phyloP scores from a whole-genome alignment of 805 yeast species.

The Saccharomycopsis sp. region DNA sequence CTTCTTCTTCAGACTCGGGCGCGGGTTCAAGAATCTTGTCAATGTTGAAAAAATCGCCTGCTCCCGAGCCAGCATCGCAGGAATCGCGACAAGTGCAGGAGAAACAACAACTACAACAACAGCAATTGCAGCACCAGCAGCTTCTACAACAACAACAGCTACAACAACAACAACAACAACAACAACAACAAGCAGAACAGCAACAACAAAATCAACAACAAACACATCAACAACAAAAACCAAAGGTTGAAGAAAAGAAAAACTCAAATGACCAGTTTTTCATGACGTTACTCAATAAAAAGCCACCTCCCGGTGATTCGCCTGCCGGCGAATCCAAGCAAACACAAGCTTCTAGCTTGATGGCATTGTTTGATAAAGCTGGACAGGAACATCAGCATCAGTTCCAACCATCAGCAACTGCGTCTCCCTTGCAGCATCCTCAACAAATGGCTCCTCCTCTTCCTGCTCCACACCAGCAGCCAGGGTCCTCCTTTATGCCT shows the following conservation, averaged over 20 bases:
- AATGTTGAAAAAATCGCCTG: constrained; percentile 20
- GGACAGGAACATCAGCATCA: background rate
- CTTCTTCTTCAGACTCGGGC: constrained; percentile 3
- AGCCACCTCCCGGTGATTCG: constrained; percentile 1
- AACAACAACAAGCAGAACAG: too few species aligned
- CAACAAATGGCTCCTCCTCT: constrained; percentile 18
- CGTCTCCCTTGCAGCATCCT: constrained; percentile 22
- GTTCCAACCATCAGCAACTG: constrained; percentile 16
- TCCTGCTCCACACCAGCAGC: too few species aligned
- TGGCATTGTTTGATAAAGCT: constrained; percentile 1
- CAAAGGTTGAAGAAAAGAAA: background rate
- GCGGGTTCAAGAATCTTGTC: constrained; percentile 18
- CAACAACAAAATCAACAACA: too few species aligned
- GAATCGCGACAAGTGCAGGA: too few species aligned
- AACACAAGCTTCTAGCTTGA: background rate
- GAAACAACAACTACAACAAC: background rate
- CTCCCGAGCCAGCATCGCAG: background rate
- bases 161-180: too few species aligned
- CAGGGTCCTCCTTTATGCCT: too few species aligned
- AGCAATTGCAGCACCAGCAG: too few species aligned
- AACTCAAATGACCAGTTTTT: constrained; percentile 34
- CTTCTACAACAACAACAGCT: too few species aligned
- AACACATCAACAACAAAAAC: too few species aligned
- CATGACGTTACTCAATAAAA: constrained; percentile 32
- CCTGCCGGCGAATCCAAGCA: too few species aligned